Conservation (phyloP, 2,329 filamentous ascomycete genomes). For the Botryosphaeria dothidea region DNA sequence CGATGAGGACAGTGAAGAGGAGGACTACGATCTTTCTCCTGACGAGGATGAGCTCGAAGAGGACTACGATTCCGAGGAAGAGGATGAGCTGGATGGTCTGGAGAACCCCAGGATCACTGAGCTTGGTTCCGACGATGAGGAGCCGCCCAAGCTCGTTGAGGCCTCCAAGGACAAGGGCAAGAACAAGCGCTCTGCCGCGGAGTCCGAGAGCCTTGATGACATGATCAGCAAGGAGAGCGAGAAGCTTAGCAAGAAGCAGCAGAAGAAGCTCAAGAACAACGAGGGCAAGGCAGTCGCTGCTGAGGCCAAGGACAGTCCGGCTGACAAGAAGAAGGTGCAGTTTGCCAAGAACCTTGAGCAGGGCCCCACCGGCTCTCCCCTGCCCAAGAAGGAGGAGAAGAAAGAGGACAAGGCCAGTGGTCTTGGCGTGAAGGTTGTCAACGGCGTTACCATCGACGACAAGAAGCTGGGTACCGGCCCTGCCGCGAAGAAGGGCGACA, state of each 20-base stretch:
- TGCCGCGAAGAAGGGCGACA: conserved; percentile 85
- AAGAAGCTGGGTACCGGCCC: conserved; percentile 87
- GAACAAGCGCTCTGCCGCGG: conserved; percentile 89
- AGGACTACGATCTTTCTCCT: conserved; percentile 78
- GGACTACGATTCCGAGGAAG: conserved; percentile 49
- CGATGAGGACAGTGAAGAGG: conserved; percentile 55
- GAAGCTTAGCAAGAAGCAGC: conserved; percentile 92
- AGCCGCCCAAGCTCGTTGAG: conserved; percentile 56
- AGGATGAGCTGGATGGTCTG: conserved; percentile 58
- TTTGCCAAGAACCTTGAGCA: conserved; percentile 99
- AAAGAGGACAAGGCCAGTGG: conserved; percentile 49
- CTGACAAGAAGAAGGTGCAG: conserved; percentile 91
- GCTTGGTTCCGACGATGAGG: conserved; percentile 74
- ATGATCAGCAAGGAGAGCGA: conserved; percentile 74
- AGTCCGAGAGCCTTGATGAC: conserved; percentile 68
- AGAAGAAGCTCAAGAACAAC: conserved; percentile 99
- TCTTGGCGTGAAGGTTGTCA: conserved; percentile 73
- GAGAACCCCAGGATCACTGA: conserved; percentile 81
- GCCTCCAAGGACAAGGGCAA: conserved; percentile 65
- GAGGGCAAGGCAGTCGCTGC: conserved; percentile 75
- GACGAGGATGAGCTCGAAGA: conserved; percentile 73
- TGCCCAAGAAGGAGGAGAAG: conserved; percentile 45
- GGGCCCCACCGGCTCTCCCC: conserved; percentile 69
- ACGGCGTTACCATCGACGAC: conserved; percentile 92
- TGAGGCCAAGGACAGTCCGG: conserved; percentile 47